Conservation (phyloP, 2,329 filamentous ascomycete species). For the Aspergillus udagawae region DNA sequence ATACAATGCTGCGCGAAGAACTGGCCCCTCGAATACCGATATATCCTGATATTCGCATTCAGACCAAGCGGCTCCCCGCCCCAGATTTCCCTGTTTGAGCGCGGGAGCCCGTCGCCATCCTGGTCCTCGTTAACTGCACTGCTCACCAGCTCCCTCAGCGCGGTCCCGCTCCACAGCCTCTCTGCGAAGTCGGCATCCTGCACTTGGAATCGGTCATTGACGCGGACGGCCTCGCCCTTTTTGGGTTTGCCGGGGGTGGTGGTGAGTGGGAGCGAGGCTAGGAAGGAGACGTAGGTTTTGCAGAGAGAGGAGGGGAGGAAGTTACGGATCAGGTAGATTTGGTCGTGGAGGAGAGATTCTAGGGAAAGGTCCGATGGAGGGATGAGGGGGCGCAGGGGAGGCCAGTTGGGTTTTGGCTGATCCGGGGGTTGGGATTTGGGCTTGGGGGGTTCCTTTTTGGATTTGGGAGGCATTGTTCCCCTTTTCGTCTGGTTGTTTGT, state of each 20-base stretch:
- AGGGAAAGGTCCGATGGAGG: conserved; percentile 62
- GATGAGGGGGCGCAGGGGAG: conserved; percentile 64
- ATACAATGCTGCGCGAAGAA: conserved; percentile 91
- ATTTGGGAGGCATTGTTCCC: conserved; percentile 19
- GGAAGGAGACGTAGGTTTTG: conserved; percentile 70
- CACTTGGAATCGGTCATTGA: conserved; percentile 87
- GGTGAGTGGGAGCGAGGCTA: conserved; percentile 64
- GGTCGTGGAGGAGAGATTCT: conserved; percentile 55
- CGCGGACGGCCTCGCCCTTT: conserved; percentile 73
- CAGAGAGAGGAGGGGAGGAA: conserved; percentile 74
- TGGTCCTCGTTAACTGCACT: conserved; percentile 30
- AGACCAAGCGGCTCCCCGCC: conserved; percentile 78
- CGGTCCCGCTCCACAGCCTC: conserved; percentile 72
- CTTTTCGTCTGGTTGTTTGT: not conserved
- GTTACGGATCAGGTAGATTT: conserved; percentile 68
- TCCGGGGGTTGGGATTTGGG: conserved; percentile 14
- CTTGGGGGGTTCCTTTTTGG: conserved; percentile 13
- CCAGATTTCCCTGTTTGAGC: conserved; percentile 53
- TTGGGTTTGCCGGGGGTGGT: conserved; percentile 78
- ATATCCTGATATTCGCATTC: conserved; percentile 84
- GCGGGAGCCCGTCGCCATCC: conserved; percentile 21
- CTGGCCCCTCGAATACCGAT: conserved; percentile 79
- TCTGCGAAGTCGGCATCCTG: conserved; percentile 71
- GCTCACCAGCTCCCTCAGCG: conserved; percentile 60
- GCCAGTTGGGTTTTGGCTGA: conserved; percentile 58